Evolutionary conservation across 169 alveolate genomes (phyloP).

Genomic region (Plasmodium coatneyi): DNA sequence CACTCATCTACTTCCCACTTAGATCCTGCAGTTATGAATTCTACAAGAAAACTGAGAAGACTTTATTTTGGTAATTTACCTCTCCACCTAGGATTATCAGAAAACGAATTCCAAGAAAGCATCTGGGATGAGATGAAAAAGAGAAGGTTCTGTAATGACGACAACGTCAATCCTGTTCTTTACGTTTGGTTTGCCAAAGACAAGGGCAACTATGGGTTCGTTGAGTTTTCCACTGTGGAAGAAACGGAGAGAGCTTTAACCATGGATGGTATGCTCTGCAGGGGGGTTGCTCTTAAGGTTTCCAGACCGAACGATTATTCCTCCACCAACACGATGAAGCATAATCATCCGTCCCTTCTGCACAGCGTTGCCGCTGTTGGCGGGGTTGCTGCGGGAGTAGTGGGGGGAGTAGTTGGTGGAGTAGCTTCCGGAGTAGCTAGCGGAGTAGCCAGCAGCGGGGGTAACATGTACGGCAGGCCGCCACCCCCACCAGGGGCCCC

Average conservation of each 20-base stretch:
- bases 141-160: slow-evolving; percentile 90
- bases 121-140: slow-evolving; percentile 92
- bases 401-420: too few species aligned
- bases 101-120: slow-evolving; percentile 89
- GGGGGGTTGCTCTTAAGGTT: slow-evolving; percentile 91
- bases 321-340: slow-evolving; percentile 80
- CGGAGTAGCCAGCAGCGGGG: slow-evolving; percentile 13
- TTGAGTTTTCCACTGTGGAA: slow-evolving; percentile 92
- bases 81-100: slow-evolving; percentile 90
- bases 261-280: slow-evolving; percentile 92
- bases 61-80: slow-evolving; percentile 93
- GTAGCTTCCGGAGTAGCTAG: not conserved
- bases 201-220: slow-evolving; percentile 93
- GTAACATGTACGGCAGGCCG: slow-evolving; percentile 1
- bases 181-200: slow-evolving; percentile 95
- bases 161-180: slow-evolving; percentile 90
- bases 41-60: slow-evolving; percentile 90
- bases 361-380: not conserved
- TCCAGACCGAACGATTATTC: slow-evolving; percentile 92
- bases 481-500: slow-evolving; percentile 68
- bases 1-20: slow-evolving; percentile 79
- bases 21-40: slow-evolving; percentile 92
- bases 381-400: not conserved
- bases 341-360: not conserved
- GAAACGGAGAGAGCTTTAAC: slow-evolving; percentile 93